These are phyloP conservation scores for Aegilops umbellulata DNA, from an alignment of 176 grass and related monocot genomes.

Conservation along the genomic window DNA sequence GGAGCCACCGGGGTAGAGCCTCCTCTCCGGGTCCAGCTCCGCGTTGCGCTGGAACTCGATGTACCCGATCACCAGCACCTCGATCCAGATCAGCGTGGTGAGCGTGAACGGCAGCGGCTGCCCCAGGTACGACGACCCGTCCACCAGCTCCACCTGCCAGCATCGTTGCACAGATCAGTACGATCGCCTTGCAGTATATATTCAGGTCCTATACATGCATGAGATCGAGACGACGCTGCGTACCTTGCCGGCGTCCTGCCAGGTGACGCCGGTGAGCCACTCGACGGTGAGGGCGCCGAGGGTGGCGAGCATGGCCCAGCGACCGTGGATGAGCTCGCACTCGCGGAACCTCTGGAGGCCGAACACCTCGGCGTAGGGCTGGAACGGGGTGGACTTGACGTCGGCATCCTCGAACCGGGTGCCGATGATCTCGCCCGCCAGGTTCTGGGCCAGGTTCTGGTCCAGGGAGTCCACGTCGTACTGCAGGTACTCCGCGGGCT, in stretches of 20 bases:
- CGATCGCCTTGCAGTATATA: no score
- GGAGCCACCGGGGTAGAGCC: conserved; percentile 82
- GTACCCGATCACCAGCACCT: conserved; percentile 95
- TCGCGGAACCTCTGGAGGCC: conserved; percentile 96
- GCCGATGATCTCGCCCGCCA: conserved; percentile 67
- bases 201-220: no score
- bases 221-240: not conserved
- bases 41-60: conserved; percentile 99
- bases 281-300: conserved; percentile 92
- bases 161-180: not conserved
- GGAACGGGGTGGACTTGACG: conserved; percentile 76
- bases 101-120: conserved; percentile 95
- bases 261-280: conserved; percentile 96
- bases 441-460: conserved; percentile 94
- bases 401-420: conserved; percentile 77
- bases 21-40: conserved; percentile 91
- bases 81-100: conserved; percentile 88
- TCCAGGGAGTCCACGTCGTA: conserved; percentile 90
- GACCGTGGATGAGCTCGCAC: conserved; percentile 97
- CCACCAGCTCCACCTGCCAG: conserved; percentile 77
- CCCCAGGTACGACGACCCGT: conserved; percentile 92
- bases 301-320: conserved; percentile 98
- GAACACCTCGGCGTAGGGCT: conserved; percentile 96
- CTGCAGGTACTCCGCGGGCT: conserved; percentile 97
- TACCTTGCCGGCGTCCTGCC: conserved; percentile 99